A percentile compares a stretch with the other conserved stretches of the same genome.
Conservation (phyloP, 768 basidiomycete species). For the Baorangia bicolor region DNA sequence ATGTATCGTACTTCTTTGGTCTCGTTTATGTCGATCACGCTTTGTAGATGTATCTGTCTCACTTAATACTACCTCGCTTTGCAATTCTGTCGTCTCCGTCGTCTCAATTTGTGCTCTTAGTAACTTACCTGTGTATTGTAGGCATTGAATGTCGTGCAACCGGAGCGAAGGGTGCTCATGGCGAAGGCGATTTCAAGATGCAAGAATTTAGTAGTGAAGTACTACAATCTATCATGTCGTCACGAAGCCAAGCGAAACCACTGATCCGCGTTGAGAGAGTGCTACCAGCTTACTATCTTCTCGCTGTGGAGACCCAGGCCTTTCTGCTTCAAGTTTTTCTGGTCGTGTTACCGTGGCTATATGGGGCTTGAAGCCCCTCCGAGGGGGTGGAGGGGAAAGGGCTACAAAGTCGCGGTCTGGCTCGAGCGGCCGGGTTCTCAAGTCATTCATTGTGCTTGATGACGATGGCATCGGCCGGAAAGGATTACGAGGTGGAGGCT, state of each 20-base stretch:
- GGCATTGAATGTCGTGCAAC: background rate
- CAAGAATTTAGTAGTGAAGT: slow-evolving; percentile 17
- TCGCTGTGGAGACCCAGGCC: slow-evolving; percentile 4
- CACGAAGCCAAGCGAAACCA: slow-evolving; percentile 52
- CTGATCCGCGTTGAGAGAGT: slow-evolving; percentile 50
- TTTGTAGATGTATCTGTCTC: slow-evolving; percentile 18
- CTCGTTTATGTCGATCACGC: background rate
- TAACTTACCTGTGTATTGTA: background rate
- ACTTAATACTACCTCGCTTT: slow-evolving; percentile 4
- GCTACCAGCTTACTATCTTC: slow-evolving; percentile 27
- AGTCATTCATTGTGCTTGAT: background rate
- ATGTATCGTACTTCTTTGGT: slow-evolving; percentile 25
- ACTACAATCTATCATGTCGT: slow-evolving; percentile 37
- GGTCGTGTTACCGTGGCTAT: slow-evolving; percentile 17
- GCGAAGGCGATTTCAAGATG: background rate
- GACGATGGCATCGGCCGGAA: slow-evolving; percentile 27
- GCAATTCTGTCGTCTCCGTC: background rate
- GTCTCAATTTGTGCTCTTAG: background rate
- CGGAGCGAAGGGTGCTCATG: background rate
- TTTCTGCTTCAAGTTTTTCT: slow-evolving; percentile 11
- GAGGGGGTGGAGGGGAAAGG: slow-evolving; percentile 67
- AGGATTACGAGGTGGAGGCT: slow-evolving; percentile 19
- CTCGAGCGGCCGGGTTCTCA: slow-evolving; percentile 24
- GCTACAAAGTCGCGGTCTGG: slow-evolving; percentile 42
- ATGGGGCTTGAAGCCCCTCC: slow-evolving; percentile 54